Evolutionary conservation across 2,329 filamentous ascomycete species (phyloP).

Genomic region (Fusarium avenaceum): DNA sequence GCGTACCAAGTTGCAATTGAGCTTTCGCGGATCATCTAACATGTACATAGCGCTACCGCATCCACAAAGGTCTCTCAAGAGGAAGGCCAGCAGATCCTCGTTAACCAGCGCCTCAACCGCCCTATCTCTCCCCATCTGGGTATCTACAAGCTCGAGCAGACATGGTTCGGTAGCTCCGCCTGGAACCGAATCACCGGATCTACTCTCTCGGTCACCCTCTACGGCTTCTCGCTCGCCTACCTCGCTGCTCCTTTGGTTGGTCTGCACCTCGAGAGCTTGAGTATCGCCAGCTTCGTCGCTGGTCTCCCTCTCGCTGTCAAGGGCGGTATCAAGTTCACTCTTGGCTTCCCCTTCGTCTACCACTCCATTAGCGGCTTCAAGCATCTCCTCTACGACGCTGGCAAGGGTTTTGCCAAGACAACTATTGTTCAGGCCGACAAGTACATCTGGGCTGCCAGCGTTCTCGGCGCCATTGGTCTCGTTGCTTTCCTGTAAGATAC

Average conservation of each 20-base stretch:
- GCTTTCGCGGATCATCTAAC: constrained; percentile 1
- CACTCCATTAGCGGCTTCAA: constrained; percentile 69
- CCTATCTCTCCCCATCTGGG: constrained; percentile 86
- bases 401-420: constrained; percentile 64
- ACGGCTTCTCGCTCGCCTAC: constrained; percentile 85
- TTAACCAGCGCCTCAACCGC: constrained; percentile 82
- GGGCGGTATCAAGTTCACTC: constrained; percentile 67
- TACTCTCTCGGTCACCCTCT: constrained; percentile 78
- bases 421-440: constrained; percentile 62
- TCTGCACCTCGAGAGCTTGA: constrained; percentile 70
- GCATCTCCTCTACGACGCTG: constrained; percentile 67
- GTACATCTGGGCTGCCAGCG: constrained; percentile 63
- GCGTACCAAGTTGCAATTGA: constrained; percentile 38
- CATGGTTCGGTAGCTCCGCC: constrained; percentile 79
- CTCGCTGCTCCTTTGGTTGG: constrained; percentile 81
- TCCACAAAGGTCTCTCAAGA: constrained; percentile 69
- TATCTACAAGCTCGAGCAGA: constrained; percentile 90
- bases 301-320: constrained; percentile 71
- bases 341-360: constrained; percentile 72
- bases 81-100: constrained; percentile 76
- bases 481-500: constrained; percentile 62
- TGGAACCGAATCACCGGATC: constrained; percentile 89
- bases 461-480: constrained; percentile 59
- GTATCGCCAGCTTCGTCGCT: constrained; percentile 72
- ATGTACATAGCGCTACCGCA: constrained; percentile 49